phyloP scores from a whole-genome alignment of 768 basidiomycete genomes.

The Lyophyllum shimeji region DNA sequence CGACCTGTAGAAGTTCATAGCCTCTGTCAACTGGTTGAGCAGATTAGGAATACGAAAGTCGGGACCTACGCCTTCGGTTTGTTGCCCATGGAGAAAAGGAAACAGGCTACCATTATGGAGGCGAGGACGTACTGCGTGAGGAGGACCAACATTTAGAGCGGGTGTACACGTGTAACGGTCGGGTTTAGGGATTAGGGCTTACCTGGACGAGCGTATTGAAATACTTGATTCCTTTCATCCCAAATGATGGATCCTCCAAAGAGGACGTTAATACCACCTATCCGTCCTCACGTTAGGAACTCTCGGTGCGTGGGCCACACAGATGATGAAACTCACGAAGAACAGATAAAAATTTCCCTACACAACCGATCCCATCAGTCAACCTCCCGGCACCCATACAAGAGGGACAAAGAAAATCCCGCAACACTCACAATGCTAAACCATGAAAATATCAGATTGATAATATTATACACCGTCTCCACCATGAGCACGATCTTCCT shows the following conservation, averaged over 20 bases:
- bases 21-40: not conserved
- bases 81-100: constrained; percentile 96
- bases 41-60: not conserved
- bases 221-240: constrained; percentile 60
- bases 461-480: constrained; percentile 84
- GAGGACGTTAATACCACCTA: constrained; percentile 89
- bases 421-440: constrained; percentile 73
- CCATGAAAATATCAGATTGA: constrained; percentile 91
- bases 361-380: not conserved
- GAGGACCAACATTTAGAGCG: not conserved
- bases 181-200: not conserved
- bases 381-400: not conserved
- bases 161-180: not conserved
- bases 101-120: constrained; percentile 83
- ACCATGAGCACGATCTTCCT: constrained; percentile 75
- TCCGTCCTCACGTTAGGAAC: not conserved
- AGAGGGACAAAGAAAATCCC: not conserved
- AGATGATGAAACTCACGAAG: constrained; percentile 60
- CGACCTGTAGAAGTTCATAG: constrained; percentile 42
- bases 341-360: constrained; percentile 96
- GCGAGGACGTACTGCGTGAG: constrained; percentile 71
- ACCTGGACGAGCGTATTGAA: constrained; percentile 81
- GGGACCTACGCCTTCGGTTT: constrained; percentile 73
- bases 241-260: constrained; percentile 72
- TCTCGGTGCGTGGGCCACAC: not conserved